Percentiles rank a stretch among this genome's conserved stretches.
phyloP scores from a whole-genome alignment of 192 early-diverging fungal genomes.

The Coemansia sp. region DNA sequence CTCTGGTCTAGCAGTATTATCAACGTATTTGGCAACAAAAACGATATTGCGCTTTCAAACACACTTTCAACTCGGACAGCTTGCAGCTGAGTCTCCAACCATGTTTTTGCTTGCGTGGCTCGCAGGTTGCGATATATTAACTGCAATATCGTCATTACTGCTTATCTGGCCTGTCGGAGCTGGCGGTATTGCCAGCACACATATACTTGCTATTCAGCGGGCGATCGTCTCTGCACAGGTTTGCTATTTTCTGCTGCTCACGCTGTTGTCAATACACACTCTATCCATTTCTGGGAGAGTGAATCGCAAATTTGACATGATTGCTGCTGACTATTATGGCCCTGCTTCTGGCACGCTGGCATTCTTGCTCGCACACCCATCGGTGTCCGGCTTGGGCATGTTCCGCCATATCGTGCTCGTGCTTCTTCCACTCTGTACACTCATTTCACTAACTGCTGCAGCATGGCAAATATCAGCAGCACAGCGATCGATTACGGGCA shows the following conservation, averaged over 20 bases:
- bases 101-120: slow-evolving; percentile 3
- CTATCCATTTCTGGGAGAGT: not conserved
- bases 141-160: not conserved
- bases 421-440: not conserved
- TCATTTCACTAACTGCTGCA: not conserved
- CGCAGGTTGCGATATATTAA: not conserved
- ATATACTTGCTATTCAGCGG: not conserved
- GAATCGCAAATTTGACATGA: slow-evolving; percentile 1
- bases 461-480: slow-evolving; percentile 1
- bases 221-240: slow-evolving; percentile 1
- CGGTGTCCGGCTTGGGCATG: not conserved
- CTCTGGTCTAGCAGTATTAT: not conserved
- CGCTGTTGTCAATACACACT: not conserved
- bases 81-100: not conserved
- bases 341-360: not conserved
- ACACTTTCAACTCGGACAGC: not conserved
- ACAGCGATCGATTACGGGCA: not conserved
- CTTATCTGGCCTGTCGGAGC: not conserved
- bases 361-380: not conserved
- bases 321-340: not conserved
- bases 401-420: not conserved
- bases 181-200: not conserved
- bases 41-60: not conserved
- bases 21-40: not conserved
- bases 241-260: slow-evolving; percentile 2